Base-by-base conservation (phyloP, 371 early-diverging fungal species). In the Mortierella sp. region DNA sequence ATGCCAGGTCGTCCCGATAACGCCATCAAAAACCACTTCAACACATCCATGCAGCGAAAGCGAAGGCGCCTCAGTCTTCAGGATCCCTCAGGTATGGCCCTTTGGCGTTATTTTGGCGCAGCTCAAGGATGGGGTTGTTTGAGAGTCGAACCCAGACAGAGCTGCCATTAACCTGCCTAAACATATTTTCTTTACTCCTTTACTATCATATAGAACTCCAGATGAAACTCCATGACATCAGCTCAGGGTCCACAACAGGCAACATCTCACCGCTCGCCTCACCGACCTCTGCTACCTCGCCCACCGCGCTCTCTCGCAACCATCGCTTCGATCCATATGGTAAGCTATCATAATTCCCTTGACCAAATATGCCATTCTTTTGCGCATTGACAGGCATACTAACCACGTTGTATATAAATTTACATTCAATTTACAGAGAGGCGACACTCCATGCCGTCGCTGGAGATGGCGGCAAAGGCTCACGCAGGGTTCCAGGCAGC, bases 41-140 rank as follows among this genome's bases (percentile, higher is more conserved):
- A 88, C 49, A 88, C 88, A 44, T 83, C 87, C 3, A 88, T 88
- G 87, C 88, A 88, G 51, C 86, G 88, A 35, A 86, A 88, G 72
- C 83, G 87, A n/a, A 85, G 85, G 70, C 76, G 82, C 1, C 79
- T 85, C 12, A 81, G 82, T 46, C 58, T 85, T 24, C 86, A 85
- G 58, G 86, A 85, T 29, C 79, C 86, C 35, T 71, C 82, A 54
- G 84, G 84, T 80, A 83, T 16, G n/a, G 7, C 27, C 6, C 8
- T 43, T 38, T 43, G 43, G 24, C 27, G 32, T 43, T 29, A 14
- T 38, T 74, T 41, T 58, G 38, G 16, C 60, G 21, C 24, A 32
- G 32, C 18, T 51, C 4, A 12, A 60, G 63, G 0, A 35, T 18
- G 16, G 12, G 32, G 29, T 27, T 24, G 56, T 32, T 32, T 29